A percentile compares a stretch with the other conserved stretches of the same genome.
Evolutionary conservation across 495 filamentous ascomycete genomes (phyloP).

Genomic region (Neurospora sp.): DNA sequence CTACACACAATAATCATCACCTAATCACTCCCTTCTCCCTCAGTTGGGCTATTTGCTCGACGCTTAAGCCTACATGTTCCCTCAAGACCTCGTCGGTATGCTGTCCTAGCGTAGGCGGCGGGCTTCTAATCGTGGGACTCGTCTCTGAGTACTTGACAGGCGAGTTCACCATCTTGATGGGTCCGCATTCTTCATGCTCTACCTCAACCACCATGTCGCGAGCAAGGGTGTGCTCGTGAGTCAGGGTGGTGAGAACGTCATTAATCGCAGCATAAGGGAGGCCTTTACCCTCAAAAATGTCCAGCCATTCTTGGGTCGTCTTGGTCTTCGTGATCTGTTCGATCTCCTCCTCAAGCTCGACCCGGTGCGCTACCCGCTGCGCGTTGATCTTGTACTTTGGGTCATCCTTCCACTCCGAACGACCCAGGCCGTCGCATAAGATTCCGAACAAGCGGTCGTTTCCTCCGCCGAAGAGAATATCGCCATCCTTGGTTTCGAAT

Average conservation of each 20-base stretch:
- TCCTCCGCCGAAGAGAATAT: slow-evolving; percentile 85
- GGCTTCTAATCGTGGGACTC: slow-evolving; percentile 61
- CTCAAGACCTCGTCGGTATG: slow-evolving; percentile 82
- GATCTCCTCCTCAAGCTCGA: slow-evolving; percentile 65
- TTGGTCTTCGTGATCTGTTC: slow-evolving; percentile 62
- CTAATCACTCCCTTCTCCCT: slow-evolving; percentile 60
- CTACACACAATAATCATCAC: slow-evolving; percentile 22
- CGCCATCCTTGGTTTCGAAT: slow-evolving; percentile 88
- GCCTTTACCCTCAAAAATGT: slow-evolving; percentile 77
- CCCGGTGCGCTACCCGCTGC: slow-evolving; percentile 69
- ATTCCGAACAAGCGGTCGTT: slow-evolving; percentile 89
- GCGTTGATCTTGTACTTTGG: slow-evolving; percentile 69
- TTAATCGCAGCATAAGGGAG: slow-evolving; percentile 96
- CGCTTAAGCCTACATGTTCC: slow-evolving; percentile 53
- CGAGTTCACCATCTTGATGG: slow-evolving; percentile 86
- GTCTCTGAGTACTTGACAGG: slow-evolving; percentile 90
- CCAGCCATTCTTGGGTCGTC: slow-evolving; percentile 84
- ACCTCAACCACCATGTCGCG: slow-evolving; percentile 82
- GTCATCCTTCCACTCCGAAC: slow-evolving; percentile 72
- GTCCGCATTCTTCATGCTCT: slow-evolving; percentile 72
- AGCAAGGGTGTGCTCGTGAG: slow-evolving; percentile 77
- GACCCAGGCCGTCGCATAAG: slow-evolving; percentile 66
- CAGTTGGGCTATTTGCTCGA: slow-evolving; percentile 51
- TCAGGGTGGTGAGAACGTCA: slow-evolving; percentile 73
- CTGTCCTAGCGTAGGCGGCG: slow-evolving; percentile 81